These are phyloP conservation scores for Hypholoma sublateritium DNA, from an alignment of 768 basidiomycete genomes.

Conservation along the genomic window DNA sequence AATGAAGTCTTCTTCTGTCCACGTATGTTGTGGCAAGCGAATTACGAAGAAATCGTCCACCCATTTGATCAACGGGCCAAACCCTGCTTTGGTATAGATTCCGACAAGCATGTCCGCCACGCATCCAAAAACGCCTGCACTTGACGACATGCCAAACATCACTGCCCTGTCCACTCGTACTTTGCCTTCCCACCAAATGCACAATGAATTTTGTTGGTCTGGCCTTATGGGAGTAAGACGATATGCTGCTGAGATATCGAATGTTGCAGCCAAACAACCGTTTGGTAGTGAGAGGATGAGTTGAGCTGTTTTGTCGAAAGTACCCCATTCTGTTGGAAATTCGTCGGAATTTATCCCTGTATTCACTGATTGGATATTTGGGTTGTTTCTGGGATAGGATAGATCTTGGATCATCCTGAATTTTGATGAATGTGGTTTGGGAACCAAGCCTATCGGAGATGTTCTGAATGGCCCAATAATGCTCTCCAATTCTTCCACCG, in stretches of 20 bases:
- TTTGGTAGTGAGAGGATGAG: conserved; percentile 16
- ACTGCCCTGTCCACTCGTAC: conserved; percentile 33
- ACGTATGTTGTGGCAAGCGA: background rate
- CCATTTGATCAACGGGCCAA: conserved; percentile 13
- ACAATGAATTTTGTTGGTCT: conserved; percentile 28
- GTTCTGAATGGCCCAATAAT: conserved; percentile 35
- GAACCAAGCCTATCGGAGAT: background rate
- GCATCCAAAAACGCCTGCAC: conserved; percentile 29
- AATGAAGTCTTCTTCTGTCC: conserved; percentile 20
- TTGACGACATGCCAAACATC: conserved; percentile 27
- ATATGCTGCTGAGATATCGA: conserved; percentile 41
- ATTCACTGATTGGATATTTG: conserved; percentile 26
- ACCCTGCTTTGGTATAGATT: conserved; percentile 20
- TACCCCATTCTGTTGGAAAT: conserved; percentile 38
- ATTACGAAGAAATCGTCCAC: conserved; percentile 31
- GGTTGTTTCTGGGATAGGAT: background rate
- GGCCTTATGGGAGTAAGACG: conserved; percentile 34
- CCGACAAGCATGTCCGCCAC: conserved; percentile 29
- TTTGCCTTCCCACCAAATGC: conserved; percentile 29
- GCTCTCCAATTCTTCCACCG: conserved; percentile 20
- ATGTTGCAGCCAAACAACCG: conserved; percentile 2
- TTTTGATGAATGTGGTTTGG: background rate
- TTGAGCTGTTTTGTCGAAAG: conserved; percentile 24
- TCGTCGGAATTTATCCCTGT: conserved; percentile 25
- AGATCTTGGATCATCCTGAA: background rate